A percentile compares a stretch with the other conserved stretches of the same genome.
phyloP scores from a whole-genome alignment of 306 rosid species.

The Citrullus colocynthis region DNA sequence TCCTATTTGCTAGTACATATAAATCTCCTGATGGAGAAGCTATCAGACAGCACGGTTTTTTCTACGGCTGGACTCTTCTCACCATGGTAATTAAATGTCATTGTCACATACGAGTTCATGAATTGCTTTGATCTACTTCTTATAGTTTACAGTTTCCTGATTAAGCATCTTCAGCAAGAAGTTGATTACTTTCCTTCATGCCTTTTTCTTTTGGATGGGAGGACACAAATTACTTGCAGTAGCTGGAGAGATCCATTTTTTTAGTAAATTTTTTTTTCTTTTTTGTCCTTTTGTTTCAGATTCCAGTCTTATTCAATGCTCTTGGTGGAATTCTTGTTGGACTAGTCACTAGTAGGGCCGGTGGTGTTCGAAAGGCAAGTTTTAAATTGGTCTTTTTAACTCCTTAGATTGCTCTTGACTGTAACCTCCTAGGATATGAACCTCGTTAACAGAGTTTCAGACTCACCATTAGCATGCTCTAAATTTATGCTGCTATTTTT shows the following conservation, averaged over 20 bases:
- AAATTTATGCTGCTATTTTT: neutral
- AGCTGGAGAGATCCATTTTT: neutral
- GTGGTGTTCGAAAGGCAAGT: constrained; percentile 95
- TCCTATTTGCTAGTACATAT: constrained; percentile 57
- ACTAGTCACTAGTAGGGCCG: constrained; percentile 74
- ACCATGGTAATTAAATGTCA: constrained; percentile 48
- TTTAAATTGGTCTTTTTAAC: neutral
- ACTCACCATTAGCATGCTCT: neutral
- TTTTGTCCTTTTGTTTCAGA: constrained; percentile 31
- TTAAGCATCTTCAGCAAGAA: neutral
- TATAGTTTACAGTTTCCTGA: neutral
- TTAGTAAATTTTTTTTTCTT: neutral
- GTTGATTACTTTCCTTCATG: neutral
- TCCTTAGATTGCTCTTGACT: neutral
- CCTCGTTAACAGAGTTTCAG: neutral
- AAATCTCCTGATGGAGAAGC: constrained; percentile 95
- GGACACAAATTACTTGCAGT: neutral
- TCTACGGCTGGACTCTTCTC: constrained; percentile 73
- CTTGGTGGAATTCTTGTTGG: constrained; percentile 98
- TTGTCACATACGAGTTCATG: neutral
- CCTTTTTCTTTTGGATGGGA: neutral
- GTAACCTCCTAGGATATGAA: neutral
- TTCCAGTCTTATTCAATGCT: constrained; percentile 74
- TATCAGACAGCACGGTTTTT: constrained; percentile 58
- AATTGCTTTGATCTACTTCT: neutral